Evolutionary conservation across 1,284 basidiomycete genomes (phyloP).

Genomic region (Irpex lacteus): DNA sequence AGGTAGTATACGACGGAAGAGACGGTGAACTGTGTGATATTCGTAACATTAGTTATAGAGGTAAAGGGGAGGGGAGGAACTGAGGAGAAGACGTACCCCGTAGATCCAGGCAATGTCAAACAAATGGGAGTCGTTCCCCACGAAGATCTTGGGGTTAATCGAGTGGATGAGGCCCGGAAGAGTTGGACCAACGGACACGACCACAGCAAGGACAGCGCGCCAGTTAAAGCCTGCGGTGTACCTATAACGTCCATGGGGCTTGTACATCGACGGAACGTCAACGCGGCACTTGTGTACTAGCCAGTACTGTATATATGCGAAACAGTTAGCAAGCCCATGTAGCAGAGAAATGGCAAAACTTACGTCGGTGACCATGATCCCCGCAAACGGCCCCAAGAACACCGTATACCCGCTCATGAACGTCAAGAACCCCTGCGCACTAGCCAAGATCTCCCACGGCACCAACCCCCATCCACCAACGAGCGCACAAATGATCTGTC

Average conservation of each 20-base stretch:
- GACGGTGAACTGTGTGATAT: slow-evolving; percentile 34
- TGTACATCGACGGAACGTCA: slow-evolving; percentile 71
- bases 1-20: slow-evolving; percentile 45
- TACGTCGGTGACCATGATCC: slow-evolving; percentile 72
- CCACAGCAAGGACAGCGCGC: slow-evolving; percentile 62
- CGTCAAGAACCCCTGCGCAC: slow-evolving; percentile 45
- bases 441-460: slow-evolving; percentile 55
- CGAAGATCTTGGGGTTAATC: slow-evolving; percentile 56
- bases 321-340: background rate
- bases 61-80: background rate
- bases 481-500: slow-evolving; percentile 71
- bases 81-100: slow-evolving; percentile 45
- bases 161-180: slow-evolving; percentile 67
- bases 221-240: slow-evolving; percentile 71
- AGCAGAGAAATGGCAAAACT: slow-evolving; percentile 21
- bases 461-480: slow-evolving; percentile 63
- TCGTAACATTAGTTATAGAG: background rate
- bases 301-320: slow-evolving; percentile 50
- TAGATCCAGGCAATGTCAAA: slow-evolving; percentile 73
- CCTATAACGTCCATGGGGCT: slow-evolving; percentile 60
- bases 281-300: slow-evolving; percentile 59
- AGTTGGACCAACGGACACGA: slow-evolving; percentile 61
- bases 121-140: slow-evolving; percentile 50
- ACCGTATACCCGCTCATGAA: slow-evolving; percentile 74
- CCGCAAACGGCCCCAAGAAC: slow-evolving; percentile 72